Evolutionary conservation across 2,329 filamentous ascomycete genomes (phyloP).

Genomic region (Lecanicillium sp.): DNA sequence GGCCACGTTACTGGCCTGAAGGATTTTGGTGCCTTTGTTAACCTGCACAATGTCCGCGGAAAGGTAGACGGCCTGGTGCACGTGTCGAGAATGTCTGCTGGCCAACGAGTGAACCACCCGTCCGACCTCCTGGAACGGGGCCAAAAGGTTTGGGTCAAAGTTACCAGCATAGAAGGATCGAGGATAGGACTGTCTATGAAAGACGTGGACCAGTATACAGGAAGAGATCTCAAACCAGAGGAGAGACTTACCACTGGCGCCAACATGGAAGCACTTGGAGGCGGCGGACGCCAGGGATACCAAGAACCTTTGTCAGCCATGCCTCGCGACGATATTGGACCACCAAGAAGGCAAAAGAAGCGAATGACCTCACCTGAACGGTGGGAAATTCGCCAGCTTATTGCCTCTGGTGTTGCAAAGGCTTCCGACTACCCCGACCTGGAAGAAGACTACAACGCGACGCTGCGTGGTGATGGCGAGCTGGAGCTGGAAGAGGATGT

Average conservation of each 20-base stretch:
- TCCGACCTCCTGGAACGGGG: constrained; percentile 76
- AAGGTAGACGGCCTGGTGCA: constrained; percentile 92
- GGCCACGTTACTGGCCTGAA: constrained; percentile 88
- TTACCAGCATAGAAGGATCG: constrained; percentile 74
- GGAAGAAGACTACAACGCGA: constrained; percentile 87
- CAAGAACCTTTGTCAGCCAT: constrained; percentile 31
- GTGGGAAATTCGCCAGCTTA: constrained; percentile 96
- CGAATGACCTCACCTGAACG: constrained; percentile 92
- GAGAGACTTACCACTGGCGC: constrained; percentile 78
- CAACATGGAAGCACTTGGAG: constrained; percentile 76
- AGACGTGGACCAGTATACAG: constrained; percentile 86
- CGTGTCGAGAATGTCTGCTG: constrained; percentile 79
- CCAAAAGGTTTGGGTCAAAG: constrained; percentile 87
- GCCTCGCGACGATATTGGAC: constrained; percentile 30
- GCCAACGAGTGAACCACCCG: constrained; percentile 82
- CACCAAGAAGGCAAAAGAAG: constrained; percentile 63
- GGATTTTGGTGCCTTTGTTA: constrained; percentile 93
- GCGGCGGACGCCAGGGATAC: constrained; percentile 50
- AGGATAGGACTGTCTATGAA: constrained; percentile 93
- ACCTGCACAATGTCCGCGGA: constrained; percentile 76
- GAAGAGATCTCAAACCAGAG: constrained; percentile 74
- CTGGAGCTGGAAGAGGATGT: constrained; percentile 94
- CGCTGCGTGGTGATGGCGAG: constrained; percentile 74
- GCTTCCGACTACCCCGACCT: constrained; percentile 91
- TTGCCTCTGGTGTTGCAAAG: constrained; percentile 88